Conservation (phyloP, 306 rosid genomes). For the Inga oerstediana region DNA sequence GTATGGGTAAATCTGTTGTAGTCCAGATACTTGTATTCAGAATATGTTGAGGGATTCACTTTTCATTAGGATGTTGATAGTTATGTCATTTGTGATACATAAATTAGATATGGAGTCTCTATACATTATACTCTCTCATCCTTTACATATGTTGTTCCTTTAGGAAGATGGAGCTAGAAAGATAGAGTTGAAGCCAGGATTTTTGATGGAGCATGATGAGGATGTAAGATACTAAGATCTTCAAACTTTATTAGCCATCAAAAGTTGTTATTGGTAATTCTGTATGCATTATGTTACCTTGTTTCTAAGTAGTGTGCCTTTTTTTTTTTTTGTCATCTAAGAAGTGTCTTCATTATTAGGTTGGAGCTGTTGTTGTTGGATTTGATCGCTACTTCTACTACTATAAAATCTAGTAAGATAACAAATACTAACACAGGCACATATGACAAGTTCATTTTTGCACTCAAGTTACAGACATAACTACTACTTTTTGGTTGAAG, state of each 20-base stretch:
- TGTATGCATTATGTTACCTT: background rate
- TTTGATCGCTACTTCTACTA: slow-evolving; percentile 98
- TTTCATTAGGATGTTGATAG: background rate
- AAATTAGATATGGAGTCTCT: background rate
- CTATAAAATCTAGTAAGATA: slow-evolving; percentile 93
- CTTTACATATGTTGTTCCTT: slow-evolving; percentile 14
- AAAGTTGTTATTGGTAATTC: background rate
- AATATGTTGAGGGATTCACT: background rate
- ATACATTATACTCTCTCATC: background rate
- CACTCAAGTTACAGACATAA: slow-evolving; percentile 15
- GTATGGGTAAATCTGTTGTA: background rate
- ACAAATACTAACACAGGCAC: slow-evolving; percentile 35
- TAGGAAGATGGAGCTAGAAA: slow-evolving; percentile 93
- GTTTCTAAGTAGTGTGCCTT: background rate
- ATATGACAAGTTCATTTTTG: slow-evolving; percentile 11
- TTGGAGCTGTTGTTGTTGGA: slow-evolving; percentile 98
- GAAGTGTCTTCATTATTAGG: slow-evolving; percentile 48
- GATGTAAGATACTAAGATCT: slow-evolving; percentile 47
- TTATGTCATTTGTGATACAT: slow-evolving; percentile 3
- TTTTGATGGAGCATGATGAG: slow-evolving; percentile 87
- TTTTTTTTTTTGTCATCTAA: background rate
- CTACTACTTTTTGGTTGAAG: slow-evolving; percentile 6
- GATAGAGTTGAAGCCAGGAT: slow-evolving; percentile 96
- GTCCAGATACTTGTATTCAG: background rate
- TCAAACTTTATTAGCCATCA: slow-evolving; percentile 35